These are phyloP conservation scores for Amanita jacksonii DNA, from an alignment of 768 basidiomycete species.

Conservation along the genomic window DNA sequence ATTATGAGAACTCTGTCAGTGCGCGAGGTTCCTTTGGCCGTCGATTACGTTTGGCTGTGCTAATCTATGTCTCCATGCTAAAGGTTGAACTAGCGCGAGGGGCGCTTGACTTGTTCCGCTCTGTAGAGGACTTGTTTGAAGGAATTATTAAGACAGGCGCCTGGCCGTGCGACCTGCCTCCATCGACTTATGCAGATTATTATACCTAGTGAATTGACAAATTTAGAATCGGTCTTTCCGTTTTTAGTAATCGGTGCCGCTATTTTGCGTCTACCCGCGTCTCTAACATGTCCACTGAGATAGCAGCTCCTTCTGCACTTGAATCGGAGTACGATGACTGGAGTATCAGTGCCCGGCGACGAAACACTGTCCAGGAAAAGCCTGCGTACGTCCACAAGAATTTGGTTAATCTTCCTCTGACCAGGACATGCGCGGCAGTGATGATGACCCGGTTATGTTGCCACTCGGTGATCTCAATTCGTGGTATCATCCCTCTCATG, in stretches of 20 bases:
- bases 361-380: not conserved
- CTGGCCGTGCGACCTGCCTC: constrained; percentile 45
- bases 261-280: too few relatives aligned
- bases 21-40: constrained; percentile 7
- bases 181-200: constrained; percentile 22
- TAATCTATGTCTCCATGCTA: constrained; percentile 9
- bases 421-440: constrained; percentile 5
- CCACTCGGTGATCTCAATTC: constrained; percentile 64
- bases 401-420: not conserved
- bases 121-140: constrained; percentile 41
- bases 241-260: not conserved
- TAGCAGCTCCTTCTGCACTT: constrained; percentile 1
- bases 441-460: constrained; percentile 26
- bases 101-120: constrained; percentile 43
- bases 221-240: constrained; percentile 1
- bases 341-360: not conserved
- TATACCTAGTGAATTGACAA: constrained; percentile 17
- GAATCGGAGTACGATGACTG: constrained; percentile 8
- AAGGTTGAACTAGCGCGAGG: constrained; percentile 43
- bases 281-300: constrained; percentile 4
- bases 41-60: constrained; percentile 6
- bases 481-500: constrained; percentile 83
- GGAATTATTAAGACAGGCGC: constrained; percentile 28
- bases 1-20: constrained; percentile 38
- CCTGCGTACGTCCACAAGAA: not conserved